Evolutionary conservation across 2,329 filamentous ascomycete genomes (phyloP), one percentile per base, ranked within the genome.

Genomic region (Dactylonectria macrodidyma): DNA sequence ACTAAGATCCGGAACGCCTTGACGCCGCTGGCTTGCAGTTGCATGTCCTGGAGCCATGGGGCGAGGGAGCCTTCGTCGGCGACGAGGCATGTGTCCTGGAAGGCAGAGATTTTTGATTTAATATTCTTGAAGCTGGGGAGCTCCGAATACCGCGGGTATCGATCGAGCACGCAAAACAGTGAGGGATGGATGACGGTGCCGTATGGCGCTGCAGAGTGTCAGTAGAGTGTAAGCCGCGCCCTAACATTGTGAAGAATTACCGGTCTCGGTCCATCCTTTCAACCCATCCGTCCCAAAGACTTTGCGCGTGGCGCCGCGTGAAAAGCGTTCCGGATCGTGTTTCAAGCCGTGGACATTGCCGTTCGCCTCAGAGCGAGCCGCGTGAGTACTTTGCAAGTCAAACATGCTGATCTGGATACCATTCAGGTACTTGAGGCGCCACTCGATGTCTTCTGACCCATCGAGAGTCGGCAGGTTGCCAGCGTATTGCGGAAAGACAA

Each of bases 1-100:
- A 76, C 74, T 1, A 76, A 19, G 1, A 76, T 76, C 51, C 74
- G 66, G 11, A 76, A 76, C 7, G 74, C 74, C 22, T 74, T 76
- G 2, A 76, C 74, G 1, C 71, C 71, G 38, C 74, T 76, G 11
- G 71, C 74, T 52, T 74, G 59, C 1, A 76, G 55, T 1, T 76
- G 68, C 62, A 76, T 71, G 6, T 67, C 74, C 4, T 48, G 60
- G 6, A 76, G 70, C 74, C 74, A 76, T 22, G 74, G 74, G 0
- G 74, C 71, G 0, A 76, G 3, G 0, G n/a, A 30, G 6, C 66
- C 30, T 0, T 67, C 56, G 10, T 68, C 66, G 0, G 70, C 70
- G 1, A 70, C 51, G 0, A 76, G 54, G 2, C 67, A 51, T 0
- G 58, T 56, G n/a, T 74, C 74, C 14, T 76, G 74, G 2, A 76